Percentiles rank a stretch among this genome's conserved stretches.
Conservation (phyloP, 73 alveolate species). For the Symbiodinium natans region DNA sequence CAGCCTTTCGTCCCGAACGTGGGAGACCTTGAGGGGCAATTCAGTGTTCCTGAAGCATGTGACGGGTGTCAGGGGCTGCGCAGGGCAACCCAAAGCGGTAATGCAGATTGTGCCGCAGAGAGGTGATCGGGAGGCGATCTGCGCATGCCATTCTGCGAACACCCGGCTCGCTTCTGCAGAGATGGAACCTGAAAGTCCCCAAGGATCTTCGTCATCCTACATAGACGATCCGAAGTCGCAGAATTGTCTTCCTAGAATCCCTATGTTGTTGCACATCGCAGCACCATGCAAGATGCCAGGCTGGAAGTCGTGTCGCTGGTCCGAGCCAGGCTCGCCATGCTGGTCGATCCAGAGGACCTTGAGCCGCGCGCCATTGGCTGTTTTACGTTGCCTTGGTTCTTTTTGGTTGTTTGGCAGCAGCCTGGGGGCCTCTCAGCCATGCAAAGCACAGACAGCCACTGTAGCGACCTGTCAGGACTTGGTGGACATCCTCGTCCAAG, state of each 20-base stretch:
- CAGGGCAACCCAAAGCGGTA: background rate
- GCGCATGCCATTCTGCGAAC: background rate
- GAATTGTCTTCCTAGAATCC: too few relatives aligned
- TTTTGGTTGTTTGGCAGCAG: too few relatives aligned
- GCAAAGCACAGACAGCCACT: background rate
- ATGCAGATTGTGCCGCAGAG: background rate
- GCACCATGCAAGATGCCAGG: background rate
- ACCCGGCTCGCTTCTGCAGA: background rate
- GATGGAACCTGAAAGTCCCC: too few relatives aligned
- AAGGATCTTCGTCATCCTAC: too few relatives aligned
- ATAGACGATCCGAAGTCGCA: too few relatives aligned
- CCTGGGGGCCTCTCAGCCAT: too few relatives aligned
- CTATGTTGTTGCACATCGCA: background rate
- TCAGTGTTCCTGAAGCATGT: background rate
- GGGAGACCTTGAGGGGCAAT: background rate
- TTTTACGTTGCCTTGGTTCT: too few relatives aligned
- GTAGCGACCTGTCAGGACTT: background rate
- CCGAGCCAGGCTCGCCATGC: background rate
- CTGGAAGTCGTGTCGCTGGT: background rate
- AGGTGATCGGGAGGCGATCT: background rate
- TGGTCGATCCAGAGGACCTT: constrained; percentile 5
- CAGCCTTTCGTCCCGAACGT: too few relatives aligned
- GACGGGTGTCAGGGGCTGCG: background rate
- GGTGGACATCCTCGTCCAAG: background rate
- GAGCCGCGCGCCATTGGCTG: too few relatives aligned